These are phyloP conservation scores for Xerocomellus intermedius DNA, from an alignment of 768 basidiomycete species.

Conservation along the genomic window DNA sequence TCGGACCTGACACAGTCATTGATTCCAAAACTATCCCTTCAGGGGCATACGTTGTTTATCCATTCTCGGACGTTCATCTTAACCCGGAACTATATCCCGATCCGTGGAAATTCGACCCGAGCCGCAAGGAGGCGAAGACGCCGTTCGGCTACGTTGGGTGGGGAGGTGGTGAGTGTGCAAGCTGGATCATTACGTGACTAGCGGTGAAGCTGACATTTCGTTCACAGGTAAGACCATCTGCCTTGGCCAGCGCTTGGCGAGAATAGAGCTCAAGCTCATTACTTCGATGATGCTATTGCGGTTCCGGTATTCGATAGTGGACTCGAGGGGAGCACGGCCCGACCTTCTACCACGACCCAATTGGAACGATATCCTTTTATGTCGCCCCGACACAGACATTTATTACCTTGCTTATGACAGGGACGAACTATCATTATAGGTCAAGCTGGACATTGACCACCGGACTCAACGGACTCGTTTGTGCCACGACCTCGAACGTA, in stretches of 20 bases:
- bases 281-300: conserved; percentile 65
- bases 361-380: conserved; percentile 75
- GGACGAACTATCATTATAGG: conserved; percentile 19
- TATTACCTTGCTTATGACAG: conserved; percentile 51
- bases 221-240: conserved; percentile 63
- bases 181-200: conserved; percentile 19
- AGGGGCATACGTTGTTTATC: conserved; percentile 75
- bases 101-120: conserved; percentile 77
- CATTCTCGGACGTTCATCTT: conserved; percentile 78
- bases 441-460: conserved; percentile 26
- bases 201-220: conserved; percentile 7
- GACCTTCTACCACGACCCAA: conserved; percentile 57
- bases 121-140: conserved; percentile 45
- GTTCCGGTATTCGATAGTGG: conserved; percentile 58
- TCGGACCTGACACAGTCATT: conserved; percentile 69
- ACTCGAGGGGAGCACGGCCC: conserved; percentile 46
- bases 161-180: conserved; percentile 65
- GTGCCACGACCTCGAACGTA: conserved; percentile 3
- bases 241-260: conserved; percentile 72
- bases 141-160: conserved; percentile 70
- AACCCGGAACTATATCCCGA: conserved; percentile 69
- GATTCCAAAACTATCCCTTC: conserved; percentile 68
- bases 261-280: conserved; percentile 70
- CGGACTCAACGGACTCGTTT: conserved; percentile 17
- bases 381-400: conserved; percentile 55